These are phyloP conservation scores for Lippia alba DNA, from an alignment of 305 asterid species.

Conservation along the genomic window DNA sequence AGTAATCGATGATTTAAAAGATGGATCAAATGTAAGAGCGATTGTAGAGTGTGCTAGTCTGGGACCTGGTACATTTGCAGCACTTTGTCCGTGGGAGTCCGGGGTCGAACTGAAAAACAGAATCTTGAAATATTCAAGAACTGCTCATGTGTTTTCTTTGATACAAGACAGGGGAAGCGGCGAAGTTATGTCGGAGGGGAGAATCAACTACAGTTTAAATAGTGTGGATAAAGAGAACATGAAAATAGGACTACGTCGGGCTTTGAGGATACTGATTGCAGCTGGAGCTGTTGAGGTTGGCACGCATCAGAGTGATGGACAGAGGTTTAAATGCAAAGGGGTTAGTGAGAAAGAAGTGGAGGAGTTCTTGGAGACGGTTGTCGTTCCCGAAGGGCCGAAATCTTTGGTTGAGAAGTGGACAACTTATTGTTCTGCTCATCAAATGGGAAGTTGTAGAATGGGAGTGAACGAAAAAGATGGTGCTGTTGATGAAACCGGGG, in stretches of 20 bases:
- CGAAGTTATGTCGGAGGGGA: slow-evolving; percentile 52
- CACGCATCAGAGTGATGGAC: slow-evolving; percentile 79
- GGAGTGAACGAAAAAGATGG: slow-evolving; percentile 60
- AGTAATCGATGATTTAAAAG: slow-evolving; percentile 32
- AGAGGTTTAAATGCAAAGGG: slow-evolving; percentile 59
- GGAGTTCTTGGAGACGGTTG: slow-evolving; percentile 59
- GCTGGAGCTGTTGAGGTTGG: slow-evolving; percentile 94
- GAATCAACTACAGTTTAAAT: slow-evolving; percentile 51
- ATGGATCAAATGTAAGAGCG: slow-evolving; percentile 47
- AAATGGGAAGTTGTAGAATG: slow-evolving; percentile 75
- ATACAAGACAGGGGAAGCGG: slow-evolving; percentile 69
- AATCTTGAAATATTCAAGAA: slow-evolving; percentile 61
- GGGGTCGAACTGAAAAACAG: slow-evolving; percentile 57
- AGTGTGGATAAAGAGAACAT: slow-evolving; percentile 64
- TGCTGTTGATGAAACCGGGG: slow-evolving; percentile 84
- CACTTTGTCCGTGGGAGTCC: slow-evolving; percentile 70
- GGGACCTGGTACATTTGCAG: slow-evolving; percentile 79
- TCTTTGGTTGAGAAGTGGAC: slow-evolving; percentile 61
- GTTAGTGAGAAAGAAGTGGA: slow-evolving; percentile 48
- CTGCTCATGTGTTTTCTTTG: slow-evolving; percentile 76
- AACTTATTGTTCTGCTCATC: slow-evolving; percentile 73
- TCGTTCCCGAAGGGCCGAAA: slow-evolving; percentile 66
- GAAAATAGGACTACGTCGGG: slow-evolving; percentile 52
- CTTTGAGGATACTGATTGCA: slow-evolving; percentile 64
- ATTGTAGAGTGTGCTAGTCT: slow-evolving; percentile 63